Percentiles rank a stretch among this genome's conserved stretches.
phyloP scores from a whole-genome alignment of 495 filamentous ascomycete genomes.

The Penicillium desertorum region DNA sequence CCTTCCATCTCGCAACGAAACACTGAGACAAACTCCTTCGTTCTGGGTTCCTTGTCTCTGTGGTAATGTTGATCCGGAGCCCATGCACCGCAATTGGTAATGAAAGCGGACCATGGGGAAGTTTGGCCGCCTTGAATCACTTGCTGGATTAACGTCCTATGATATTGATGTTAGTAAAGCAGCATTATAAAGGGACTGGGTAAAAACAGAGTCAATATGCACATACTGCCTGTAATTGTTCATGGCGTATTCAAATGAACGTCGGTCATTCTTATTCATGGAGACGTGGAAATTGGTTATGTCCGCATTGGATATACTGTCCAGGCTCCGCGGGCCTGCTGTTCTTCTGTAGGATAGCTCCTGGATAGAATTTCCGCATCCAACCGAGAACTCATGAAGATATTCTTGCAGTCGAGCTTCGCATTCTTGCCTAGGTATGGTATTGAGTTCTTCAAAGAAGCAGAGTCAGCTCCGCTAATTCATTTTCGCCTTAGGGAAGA shows the following conservation, averaged over 20 bases:
- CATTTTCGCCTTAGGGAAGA: no score
- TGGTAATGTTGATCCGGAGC: slow-evolving; percentile 4
- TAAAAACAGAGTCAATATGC: background rate
- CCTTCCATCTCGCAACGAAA: no score
- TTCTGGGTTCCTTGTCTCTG: no score
- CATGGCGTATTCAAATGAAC: slow-evolving; percentile 14
- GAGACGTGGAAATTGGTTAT: slow-evolving; percentile 6
- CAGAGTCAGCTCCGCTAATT: background rate
- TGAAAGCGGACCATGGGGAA: background rate
- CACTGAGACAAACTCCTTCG: no score
- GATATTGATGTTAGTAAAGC: slow-evolving; percentile 14
- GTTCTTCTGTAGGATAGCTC: no score
- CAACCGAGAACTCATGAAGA: slow-evolving; percentile 13
- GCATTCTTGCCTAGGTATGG: background rate
- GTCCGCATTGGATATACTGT: slow-evolving; percentile 13
- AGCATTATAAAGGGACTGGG: background rate
- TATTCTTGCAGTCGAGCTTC: slow-evolving; percentile 1
- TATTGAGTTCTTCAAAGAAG: background rate
- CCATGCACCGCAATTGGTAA: slow-evolving; percentile 15
- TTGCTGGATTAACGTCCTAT: background rate
- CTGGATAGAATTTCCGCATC: no score
- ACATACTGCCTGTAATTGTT: slow-evolving; percentile 12
- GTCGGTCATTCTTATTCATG: slow-evolving; percentile 6
- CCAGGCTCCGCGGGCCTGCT: background rate
- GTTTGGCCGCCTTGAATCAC: background rate